Conservation (phyloP, 2,329 filamentous ascomycete genomes). For the Pseudocercospora vitis region DNA sequence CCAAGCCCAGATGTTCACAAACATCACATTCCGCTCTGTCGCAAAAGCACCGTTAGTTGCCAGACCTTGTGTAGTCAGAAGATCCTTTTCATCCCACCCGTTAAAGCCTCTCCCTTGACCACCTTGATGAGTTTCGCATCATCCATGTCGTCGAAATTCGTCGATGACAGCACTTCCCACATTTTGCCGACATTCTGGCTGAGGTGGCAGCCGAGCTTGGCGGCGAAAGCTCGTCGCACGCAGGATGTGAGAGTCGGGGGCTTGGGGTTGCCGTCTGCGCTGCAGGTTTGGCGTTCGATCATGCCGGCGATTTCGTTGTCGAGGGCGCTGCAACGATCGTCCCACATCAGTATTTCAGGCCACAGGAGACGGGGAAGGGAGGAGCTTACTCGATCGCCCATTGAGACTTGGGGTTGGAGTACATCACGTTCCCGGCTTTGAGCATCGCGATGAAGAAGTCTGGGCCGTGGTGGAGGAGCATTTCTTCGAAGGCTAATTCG, state of each 20-base stretch:
- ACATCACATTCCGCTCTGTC: neutral
- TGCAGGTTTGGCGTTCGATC: conserved; percentile 29
- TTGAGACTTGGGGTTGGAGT: neutral
- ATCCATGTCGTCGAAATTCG: conserved; percentile 30
- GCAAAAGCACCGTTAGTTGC: conserved; percentile 8
- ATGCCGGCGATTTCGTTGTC: conserved; percentile 29
- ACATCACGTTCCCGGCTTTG: conserved; percentile 11
- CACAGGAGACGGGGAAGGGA: conserved; percentile 6
- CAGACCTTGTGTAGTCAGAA: conserved; percentile 18
- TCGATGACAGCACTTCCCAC: conserved; percentile 35
- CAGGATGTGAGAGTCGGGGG: conserved; percentile 33
- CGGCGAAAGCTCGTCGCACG: conserved; percentile 33
- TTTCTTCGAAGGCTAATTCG: conserved; percentile 38
- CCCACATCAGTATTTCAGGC: no score
- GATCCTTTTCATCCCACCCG: conserved; percentile 23
- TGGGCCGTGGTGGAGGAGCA: conserved; percentile 35
- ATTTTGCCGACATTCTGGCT: conserved; percentile 31
- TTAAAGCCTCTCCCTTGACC: conserved; percentile 18
- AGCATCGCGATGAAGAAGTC: conserved; percentile 34
- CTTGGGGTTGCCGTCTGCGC: conserved; percentile 24
- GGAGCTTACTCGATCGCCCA: conserved; percentile 32
- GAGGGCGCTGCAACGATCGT: conserved; percentile 25
- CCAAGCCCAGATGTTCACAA: neutral
- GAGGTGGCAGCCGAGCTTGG: conserved; percentile 23
- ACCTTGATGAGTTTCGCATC: conserved; percentile 28